Evolutionary conservation across 768 basidiomycete genomes (phyloP), one percentile per base, ranked within the genome.

Genomic region (Termitomyces sp.): DNA sequence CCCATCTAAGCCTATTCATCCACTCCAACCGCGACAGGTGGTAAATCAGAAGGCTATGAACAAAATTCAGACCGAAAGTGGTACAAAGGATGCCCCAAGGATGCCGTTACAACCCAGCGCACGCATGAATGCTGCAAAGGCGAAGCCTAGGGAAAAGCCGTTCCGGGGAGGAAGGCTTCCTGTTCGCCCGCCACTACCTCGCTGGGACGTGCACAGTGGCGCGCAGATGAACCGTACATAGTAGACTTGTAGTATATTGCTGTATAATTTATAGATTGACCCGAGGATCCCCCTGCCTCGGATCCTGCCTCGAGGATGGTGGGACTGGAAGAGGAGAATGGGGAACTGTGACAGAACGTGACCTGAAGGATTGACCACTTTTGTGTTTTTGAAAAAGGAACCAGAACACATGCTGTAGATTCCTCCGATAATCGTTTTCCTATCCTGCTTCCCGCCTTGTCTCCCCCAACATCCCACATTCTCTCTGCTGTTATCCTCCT

Each of bases 351-450:
- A 60, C 56, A 22, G 32, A 58, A 54, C 58, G 63, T 64, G 61
- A 64, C 59, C 25, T 51, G 56, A 66, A 67, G 53, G 59, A 62
- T 65, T 65, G 64, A 63, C 63, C 67, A 62, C 59, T 62, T 60
- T 62, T 60, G 60, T 59, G 57, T 59, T 58, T 56, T 58, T 51
- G 55, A 56, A 62, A 56, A 56, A 65, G 46, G 46, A 36, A 49
- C 33, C 47, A 61, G 60, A 62, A 63, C 66, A 65, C 66, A 69
- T 72, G 70, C 65, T 68, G 66, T 66, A 65, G 57, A 62, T 62
- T 62, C 50, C 52, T 58, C 54, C 54, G 66, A 67, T 69, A 62
- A 67, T 63, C 63, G 57, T 65, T 60, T 39, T 54, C 52, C 53
- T 38, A 43, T 57, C 54, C 62, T 64, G 35, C 54, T 57, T 49